A percentile compares a stretch with the other conserved stretches of the same genome.
These are phyloP conservation scores for Neospermospora avenae DNA, from an alignment of 2,329 filamentous ascomycete genomes.

Conservation along the genomic window DNA sequence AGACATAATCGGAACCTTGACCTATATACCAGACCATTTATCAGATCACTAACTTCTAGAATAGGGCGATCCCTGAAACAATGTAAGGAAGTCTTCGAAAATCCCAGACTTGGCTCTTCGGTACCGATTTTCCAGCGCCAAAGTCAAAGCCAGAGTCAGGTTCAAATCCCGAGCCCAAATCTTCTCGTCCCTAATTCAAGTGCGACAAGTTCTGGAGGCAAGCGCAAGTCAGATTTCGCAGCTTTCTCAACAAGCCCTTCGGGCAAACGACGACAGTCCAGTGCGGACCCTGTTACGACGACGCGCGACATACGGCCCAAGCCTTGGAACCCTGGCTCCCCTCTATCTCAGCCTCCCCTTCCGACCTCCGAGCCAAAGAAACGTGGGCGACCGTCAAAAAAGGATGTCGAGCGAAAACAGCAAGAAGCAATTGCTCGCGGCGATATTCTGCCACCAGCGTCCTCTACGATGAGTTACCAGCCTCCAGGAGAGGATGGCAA, in stretches of 20 bases:
- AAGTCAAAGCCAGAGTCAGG: not conserved
- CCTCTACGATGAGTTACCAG: slow-evolving; percentile 5
- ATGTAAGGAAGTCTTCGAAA: slow-evolving; percentile 31
- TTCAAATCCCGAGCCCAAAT: slow-evolving; percentile 2
- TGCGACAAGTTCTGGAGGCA: slow-evolving; percentile 14
- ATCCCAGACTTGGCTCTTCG: slow-evolving; percentile 14
- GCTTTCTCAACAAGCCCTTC: slow-evolving; percentile 13
- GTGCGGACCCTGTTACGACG: slow-evolving; percentile 14
- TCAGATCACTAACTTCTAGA: slow-evolving; percentile 11
- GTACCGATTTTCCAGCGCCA: not conserved
- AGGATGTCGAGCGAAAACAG: slow-evolving; percentile 29
- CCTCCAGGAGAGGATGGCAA: slow-evolving; percentile 15
- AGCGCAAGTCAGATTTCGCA: slow-evolving; percentile 30
- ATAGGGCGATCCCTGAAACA: slow-evolving; percentile 31
- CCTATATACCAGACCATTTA: slow-evolving; percentile 14
- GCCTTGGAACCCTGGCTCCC: slow-evolving; percentile 26
- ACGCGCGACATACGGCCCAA: slow-evolving; percentile 31
- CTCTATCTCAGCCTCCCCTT: slow-evolving; percentile 21
- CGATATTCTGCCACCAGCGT: slow-evolving; percentile 27
- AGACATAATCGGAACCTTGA: slow-evolving; percentile 16
- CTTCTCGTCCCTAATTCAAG: not conserved
- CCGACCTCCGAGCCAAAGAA: slow-evolving; percentile 25
- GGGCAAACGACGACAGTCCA: slow-evolving; percentile 28
- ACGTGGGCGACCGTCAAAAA: slow-evolving; percentile 34
- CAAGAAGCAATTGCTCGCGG: slow-evolving; percentile 29